Evolutionary conservation across 2,329 filamentous ascomycete species (phyloP), one percentile per base, ranked within the genome.

Genomic region (Arthrobotrys megalospora): DNA sequence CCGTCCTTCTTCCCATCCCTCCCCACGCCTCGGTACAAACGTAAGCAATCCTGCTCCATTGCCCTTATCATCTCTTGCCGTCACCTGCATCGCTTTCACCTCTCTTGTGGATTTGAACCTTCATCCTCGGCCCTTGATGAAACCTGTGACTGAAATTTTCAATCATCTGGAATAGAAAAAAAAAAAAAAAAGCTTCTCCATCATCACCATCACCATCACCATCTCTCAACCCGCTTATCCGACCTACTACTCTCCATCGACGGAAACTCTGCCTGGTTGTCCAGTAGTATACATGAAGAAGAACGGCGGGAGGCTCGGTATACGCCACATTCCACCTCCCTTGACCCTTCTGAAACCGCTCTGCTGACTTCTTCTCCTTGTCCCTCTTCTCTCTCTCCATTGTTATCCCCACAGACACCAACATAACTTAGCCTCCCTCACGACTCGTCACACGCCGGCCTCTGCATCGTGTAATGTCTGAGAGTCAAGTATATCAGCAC

Each of bases 401-500:
- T 24, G 36, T 43, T 62, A 58, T 14, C 21, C 6, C 48, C 19
- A 55, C 32, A 76, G 47, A 64, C 52, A 32, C 65, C 63, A 64
- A 78, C 52, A 62, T 43, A 62, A 64, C 67, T 19, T 67, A 72
- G 43, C 67, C 67, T 58, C 62, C 34, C 73, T 65, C 24, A 64
- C 48, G 19, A 36, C 24, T 43, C 64, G 45, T 53, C 34, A 14
- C 43, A 34, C 53, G 28, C 67, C 48, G 24, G 38, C 45, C 38
- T 48, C 48, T 45, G 64, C 66, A 64, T 62, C 67, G 75, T 78
- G 62, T 78, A 28, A 78, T 78, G 75, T 78, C 75, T 78, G 75
- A 78, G 67, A 78, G 75, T 50, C 75, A 78, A 64, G 75, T 78
- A 41, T 78, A 72, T 67, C 75, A 78, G 67, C 75, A 78, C 53